Evolutionary conservation across 345 rosid species (phyloP).

Genomic region (Eucalyptus tenuipes): DNA sequence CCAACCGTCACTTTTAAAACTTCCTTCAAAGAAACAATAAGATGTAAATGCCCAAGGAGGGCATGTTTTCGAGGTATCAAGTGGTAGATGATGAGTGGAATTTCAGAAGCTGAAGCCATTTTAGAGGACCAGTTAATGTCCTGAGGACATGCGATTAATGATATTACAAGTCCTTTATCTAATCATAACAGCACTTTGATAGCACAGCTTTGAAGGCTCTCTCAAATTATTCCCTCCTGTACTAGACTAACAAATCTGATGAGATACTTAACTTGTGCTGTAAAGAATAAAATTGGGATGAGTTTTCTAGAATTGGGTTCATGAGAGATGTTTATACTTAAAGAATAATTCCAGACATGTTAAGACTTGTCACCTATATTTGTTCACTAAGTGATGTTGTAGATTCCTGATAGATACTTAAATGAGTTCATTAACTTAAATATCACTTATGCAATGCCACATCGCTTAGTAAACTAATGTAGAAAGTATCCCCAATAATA

Average conservation of each 20-base stretch:
- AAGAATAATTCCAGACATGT: background rate
- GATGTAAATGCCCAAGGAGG: background rate
- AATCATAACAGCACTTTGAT: background rate
- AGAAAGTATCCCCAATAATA: background rate
- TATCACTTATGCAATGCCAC: background rate
- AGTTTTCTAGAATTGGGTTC: background rate
- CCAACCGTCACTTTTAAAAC: background rate
- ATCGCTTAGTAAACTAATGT: background rate
- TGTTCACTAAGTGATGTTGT: background rate
- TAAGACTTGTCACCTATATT: background rate
- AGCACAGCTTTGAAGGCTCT: background rate
- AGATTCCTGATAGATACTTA: background rate
- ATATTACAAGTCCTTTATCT: background rate
- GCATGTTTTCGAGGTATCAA: background rate
- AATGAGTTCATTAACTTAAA: background rate
- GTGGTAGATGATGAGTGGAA: background rate
- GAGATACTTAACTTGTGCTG: background rate
- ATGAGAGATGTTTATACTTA: background rate
- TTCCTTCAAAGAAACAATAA: background rate
- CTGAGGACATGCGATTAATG: background rate
- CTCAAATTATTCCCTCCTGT: background rate
- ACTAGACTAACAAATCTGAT: background rate
- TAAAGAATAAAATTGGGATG: background rate
- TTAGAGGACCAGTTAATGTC: background rate
- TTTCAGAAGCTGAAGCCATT: background rate